Conservation (phyloP, 768 basidiomycete species). For the Tricholoma terreum region DNA sequence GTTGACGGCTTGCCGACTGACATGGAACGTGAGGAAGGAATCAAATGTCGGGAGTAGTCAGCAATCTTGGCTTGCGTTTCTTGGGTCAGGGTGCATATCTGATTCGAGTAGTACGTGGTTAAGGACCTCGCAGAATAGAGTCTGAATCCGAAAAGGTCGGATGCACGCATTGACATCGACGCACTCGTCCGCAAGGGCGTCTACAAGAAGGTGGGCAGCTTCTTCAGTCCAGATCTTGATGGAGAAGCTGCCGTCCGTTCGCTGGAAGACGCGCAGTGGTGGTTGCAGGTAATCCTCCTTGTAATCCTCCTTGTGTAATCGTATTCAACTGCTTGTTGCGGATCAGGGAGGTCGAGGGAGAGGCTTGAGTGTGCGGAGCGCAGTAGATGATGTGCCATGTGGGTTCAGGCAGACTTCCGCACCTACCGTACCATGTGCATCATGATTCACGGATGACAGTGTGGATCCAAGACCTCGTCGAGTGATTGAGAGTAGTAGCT, state of each 20-base stretch:
- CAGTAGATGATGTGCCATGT: too few species aligned
- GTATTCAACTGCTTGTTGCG: constrained; percentile 9
- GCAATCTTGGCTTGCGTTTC: constrained; percentile 12
- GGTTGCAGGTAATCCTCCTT: constrained; percentile 11
- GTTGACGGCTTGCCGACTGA: constrained; percentile 12
- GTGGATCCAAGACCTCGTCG: too few species aligned
- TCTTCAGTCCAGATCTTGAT: constrained; percentile 15
- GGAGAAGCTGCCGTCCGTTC: constrained; percentile 8
- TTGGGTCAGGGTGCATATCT: constrained; percentile 13
- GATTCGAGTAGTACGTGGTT: constrained; percentile 15
- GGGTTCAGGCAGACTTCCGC: too few species aligned
- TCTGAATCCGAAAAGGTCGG: background rate
- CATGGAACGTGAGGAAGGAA: constrained; percentile 13
- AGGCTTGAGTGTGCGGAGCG: too few species aligned
- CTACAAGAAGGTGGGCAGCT: constrained; percentile 9
- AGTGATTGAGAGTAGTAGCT: too few species aligned
- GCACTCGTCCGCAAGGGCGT: constrained; percentile 1
- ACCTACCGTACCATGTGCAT: too few species aligned
- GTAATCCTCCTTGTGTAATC: too few species aligned
- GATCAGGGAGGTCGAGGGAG: constrained; percentile 15
- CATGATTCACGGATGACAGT: too few species aligned
- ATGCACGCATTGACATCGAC: background rate
- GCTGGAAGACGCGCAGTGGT: constrained; percentile 10
- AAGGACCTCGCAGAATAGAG: constrained; percentile 11
- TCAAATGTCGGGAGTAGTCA: constrained; percentile 11